Evolutionary conservation across 2,329 filamentous ascomycete species (phyloP), one percentile per base, ranked within the genome.

Genomic region (Sclerotiophoma versabilis): DNA sequence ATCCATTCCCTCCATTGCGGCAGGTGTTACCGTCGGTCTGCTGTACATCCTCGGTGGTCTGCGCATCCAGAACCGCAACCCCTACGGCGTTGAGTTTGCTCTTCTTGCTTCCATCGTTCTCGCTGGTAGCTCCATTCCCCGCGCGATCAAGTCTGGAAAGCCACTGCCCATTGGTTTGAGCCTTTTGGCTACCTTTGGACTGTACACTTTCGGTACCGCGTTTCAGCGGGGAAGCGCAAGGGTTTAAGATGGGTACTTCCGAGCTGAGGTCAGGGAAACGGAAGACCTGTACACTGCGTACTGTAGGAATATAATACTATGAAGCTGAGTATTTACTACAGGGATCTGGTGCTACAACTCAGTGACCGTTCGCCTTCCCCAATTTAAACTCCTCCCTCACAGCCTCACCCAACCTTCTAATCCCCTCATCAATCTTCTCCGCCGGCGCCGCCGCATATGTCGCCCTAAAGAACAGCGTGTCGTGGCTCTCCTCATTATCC

Each of bases 71-170:
- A 87, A 86, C 66, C 81, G 83, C 57, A 84, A 92, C 73, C 74
- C 90, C 3, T 96, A 95, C 75, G 95, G 93, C 59, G 79, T 96
- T 64, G 95, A 98, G 77, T 80, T 96, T 36, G 91, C 89, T n/a
- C 83, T 99, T 9, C 81, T 97, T 36, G 95, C 95, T 4, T 96
- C 91, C 0, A 69, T 92, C n/a, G 79, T 98, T 22, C 83, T 99
- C 29, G 93, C 84, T 2, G 92, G 92, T 17, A 90, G 90, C 34
- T 89, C 91, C 2, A 88, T 98, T 56, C 95, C 95, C 11, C 84
- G 95, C 46, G 95, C 92, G 4, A 87, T 99, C 69, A 91, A 87
- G 75, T 84, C 87, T 34, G 82, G 84, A 65, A 99, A 98, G 83
- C 90, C 91, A 0, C 84, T 99, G 46, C 93, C 95, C 0, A 82